Evolutionary conservation across 2,329 filamentous ascomycete species (phyloP).

Genomic region (Fusarium phyllophilum): DNA sequence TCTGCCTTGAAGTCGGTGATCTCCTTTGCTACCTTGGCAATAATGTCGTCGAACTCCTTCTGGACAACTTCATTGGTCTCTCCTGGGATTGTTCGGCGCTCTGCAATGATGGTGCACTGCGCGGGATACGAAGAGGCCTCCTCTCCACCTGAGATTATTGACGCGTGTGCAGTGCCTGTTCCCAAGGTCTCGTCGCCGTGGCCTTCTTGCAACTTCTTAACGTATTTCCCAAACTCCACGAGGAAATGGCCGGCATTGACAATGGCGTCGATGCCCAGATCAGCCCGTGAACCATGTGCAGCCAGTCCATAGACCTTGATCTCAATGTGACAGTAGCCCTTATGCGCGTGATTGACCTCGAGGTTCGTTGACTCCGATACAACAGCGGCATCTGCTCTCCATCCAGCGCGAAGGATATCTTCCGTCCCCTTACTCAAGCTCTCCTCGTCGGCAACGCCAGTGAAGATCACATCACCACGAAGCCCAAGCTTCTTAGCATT

Average conservation of each 20-base stretch:
- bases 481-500: conserved; percentile 51
- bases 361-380: conserved; percentile 59
- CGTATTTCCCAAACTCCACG: conserved; percentile 56
- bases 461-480: conserved; percentile 61
- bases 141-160: conserved; percentile 60
- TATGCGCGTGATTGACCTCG: conserved; percentile 57
- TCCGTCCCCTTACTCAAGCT: conserved; percentile 61
- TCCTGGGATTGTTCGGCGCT: conserved; percentile 59
- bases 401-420: conserved; percentile 61
- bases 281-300: conserved; percentile 55
- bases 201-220: conserved; percentile 44
- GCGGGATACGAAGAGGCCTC: conserved; percentile 63
- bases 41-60: conserved; percentile 50
- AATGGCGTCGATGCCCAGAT: conserved; percentile 62
- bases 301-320: conserved; percentile 55
- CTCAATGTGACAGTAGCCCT: conserved; percentile 61
- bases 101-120: conserved; percentile 58
- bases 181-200: conserved; percentile 49
- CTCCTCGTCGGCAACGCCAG: conserved; percentile 66
- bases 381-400: conserved; percentile 63
- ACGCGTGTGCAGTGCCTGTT: conserved; percentile 57
- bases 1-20: conserved; percentile 54
- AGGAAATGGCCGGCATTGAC: conserved; percentile 58
- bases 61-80: conserved; percentile 53
- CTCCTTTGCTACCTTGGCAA: conserved; percentile 47